A percentile compares a stretch with the other conserved stretches of the same genome.
phyloP scores from a whole-genome alignment of 2,329 filamentous ascomycete genomes.

The Sarocladiaceae sp. region DNA sequence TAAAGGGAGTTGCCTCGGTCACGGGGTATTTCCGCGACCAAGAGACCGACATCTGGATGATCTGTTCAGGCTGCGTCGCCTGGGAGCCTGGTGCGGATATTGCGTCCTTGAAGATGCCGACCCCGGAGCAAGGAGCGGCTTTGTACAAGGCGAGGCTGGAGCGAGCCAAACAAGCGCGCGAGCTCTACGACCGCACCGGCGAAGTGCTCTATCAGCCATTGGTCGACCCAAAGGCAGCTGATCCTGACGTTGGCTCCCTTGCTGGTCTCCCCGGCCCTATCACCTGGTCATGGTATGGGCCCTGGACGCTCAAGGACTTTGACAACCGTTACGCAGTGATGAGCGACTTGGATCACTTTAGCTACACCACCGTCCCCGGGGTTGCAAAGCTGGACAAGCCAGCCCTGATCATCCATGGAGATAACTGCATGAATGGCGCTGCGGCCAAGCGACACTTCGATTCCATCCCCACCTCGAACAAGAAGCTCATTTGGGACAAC shows the following conservation, averaged over 20 bases:
- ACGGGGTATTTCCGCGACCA: constrained; percentile 22
- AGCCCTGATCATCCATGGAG: constrained; percentile 22
- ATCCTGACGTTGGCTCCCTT: constrained; percentile 17
- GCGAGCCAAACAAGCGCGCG: constrained; percentile 18
- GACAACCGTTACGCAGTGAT: constrained; percentile 24
- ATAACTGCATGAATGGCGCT: constrained; percentile 24
- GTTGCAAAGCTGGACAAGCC: constrained; percentile 22
- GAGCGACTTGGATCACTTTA: constrained; percentile 24
- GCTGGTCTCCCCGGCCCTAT: constrained; percentile 22
- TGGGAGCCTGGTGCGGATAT: constrained; percentile 19
- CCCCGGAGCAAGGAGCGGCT: constrained; percentile 21
- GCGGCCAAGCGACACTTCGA: constrained; percentile 21
- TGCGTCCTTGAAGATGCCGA: constrained; percentile 10
- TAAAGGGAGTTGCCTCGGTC: constrained; percentile 17
- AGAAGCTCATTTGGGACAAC: constrained; percentile 24
- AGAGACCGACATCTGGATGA: constrained; percentile 24
- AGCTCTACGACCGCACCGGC: constrained; percentile 20
- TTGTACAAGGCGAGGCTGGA: constrained; percentile 19
- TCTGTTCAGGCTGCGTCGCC: constrained; percentile 22
- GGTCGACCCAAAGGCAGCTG: constrained; percentile 18
- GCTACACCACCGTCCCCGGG: constrained; percentile 21
- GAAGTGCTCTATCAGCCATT: constrained; percentile 22
- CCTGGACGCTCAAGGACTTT: constrained; percentile 22
- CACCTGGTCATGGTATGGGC: constrained; percentile 24
- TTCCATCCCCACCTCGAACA: constrained; percentile 18